Evolutionary conservation across 2,329 filamentous ascomycete genomes (phyloP), one percentile per base, ranked within the genome.

Genomic region (Truncatella angustata): DNA sequence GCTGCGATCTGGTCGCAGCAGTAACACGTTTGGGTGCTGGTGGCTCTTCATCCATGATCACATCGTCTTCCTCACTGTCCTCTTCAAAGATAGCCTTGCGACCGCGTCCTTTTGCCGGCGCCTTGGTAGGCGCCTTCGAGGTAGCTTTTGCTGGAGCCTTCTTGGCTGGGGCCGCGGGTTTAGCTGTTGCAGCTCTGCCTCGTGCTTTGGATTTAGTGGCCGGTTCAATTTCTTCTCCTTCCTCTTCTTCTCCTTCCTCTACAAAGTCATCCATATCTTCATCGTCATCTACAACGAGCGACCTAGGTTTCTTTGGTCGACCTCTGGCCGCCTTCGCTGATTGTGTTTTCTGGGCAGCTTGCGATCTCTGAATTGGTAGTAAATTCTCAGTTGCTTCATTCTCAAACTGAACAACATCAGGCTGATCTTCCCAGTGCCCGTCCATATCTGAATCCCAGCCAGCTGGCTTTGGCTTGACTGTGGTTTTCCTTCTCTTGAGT

Each of bases 371-470:
- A n/a, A n/a, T n/a, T n/a, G n/a, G n/a, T n/a, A n/a, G n/a, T n/a
- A n/a, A n/a, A n/a, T n/a, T 53, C 58, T 37, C 73, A 54, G 79
- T 71, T 18, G 74, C 64, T 10, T 66, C 62, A 3, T 64, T 61
- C 6, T 65, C 62, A 11, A 65, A 66, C n/a, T 80, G 72, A 40
- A 85, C 76, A 4, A 85, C 68, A 6, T 82, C 86, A 0, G 88
- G 83, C 53, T 91, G 84, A 44, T 94, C 88, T 54, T 87, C 87
- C 92, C 93, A 97, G 47, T 80, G 79, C 0, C 92, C 94, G 46
- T 96, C 87, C 23, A 92, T 74, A 58, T 97, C 93, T n/a, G 84
- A 90, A 64, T 97, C 91, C 91, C 92, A 97, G 2, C 77, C 78
- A 10, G 83, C 80, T 1, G 93, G 93, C 66, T 86, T 90, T 0